Evolutionary conservation across 2,329 filamentous ascomycete genomes (phyloP).

Genomic region (Penicillium oxalicum): DNA sequence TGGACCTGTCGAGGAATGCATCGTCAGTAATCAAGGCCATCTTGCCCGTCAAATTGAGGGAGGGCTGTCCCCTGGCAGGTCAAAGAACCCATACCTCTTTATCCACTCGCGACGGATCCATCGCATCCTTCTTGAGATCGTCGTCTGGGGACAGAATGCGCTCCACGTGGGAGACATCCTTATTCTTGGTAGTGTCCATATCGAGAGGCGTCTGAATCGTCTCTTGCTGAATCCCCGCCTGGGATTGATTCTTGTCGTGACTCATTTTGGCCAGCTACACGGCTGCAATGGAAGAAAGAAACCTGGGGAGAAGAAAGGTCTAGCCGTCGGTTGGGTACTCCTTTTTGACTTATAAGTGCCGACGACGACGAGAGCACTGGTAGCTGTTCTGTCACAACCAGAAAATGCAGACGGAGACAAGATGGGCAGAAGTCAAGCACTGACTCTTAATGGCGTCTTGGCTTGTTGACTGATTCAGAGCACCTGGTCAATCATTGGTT

Average conservation of each 20-base stretch:
- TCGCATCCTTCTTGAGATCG: slow-evolving; percentile 46
- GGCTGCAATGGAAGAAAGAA: too few species aligned
- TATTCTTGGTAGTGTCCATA: slow-evolving; percentile 12
- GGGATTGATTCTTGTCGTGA: slow-evolving; percentile 3
- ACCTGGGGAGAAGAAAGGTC: background rate
- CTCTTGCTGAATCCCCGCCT: slow-evolving; percentile 10
- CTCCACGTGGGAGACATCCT: slow-evolving; percentile 44
- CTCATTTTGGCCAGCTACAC: slow-evolving; percentile 5
- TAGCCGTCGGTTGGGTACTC: background rate
- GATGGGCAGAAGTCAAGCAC: background rate
- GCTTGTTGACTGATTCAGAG: too few species aligned
- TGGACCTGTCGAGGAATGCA: slow-evolving; percentile 43
- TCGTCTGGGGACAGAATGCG: slow-evolving; percentile 43
- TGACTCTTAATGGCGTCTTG: background rate
- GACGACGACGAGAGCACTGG: background rate
- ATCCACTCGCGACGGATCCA: slow-evolving; percentile 58
- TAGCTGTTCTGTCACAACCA: background rate
- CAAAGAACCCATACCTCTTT: slow-evolving; percentile 42
- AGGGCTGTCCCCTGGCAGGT: too few species aligned
- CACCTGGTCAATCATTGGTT: background rate
- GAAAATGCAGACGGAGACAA: background rate
- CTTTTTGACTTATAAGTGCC: background rate
- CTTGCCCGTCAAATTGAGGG: too few species aligned
- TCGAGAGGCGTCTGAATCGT: slow-evolving; percentile 3
- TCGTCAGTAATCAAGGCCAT: background rate